These are phyloP conservation scores for Zasmidium cellare DNA, from an alignment of 2,329 filamentous ascomycete genomes.

Conservation along the genomic window DNA sequence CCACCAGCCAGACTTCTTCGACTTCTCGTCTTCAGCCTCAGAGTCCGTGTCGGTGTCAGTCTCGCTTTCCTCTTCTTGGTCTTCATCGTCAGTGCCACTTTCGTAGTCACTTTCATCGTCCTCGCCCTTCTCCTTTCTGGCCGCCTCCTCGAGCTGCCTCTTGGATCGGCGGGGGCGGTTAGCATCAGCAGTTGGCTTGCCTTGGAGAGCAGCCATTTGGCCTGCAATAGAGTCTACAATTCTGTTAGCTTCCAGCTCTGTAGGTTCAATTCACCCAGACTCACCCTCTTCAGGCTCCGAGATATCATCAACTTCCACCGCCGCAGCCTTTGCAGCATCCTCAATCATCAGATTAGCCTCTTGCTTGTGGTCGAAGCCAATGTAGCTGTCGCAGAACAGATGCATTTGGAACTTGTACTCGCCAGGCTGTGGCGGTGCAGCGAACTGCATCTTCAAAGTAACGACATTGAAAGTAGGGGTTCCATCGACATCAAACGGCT, in stretches of 20 bases:
- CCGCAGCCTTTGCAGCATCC: conserved; percentile 79
- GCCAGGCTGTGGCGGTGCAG: conserved; percentile 86
- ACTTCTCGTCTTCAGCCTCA: conserved; percentile 59
- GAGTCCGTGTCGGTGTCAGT: conserved; percentile 75
- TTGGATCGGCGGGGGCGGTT: conserved; percentile 20
- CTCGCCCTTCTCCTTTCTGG: conserved; percentile 27
- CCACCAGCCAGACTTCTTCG: conserved; percentile 18
- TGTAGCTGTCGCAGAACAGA: conserved; percentile 88
- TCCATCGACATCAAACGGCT: conserved; percentile 72
- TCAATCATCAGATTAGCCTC: conserved; percentile 88
- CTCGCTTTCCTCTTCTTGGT: conserved; percentile 38
- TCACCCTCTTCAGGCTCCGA: conserved; percentile 97
- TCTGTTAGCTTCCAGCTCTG: conserved; percentile 15
- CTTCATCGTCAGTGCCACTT: conserved; percentile 39
- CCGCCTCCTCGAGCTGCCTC: conserved; percentile 27
- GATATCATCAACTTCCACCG: conserved; percentile 76
- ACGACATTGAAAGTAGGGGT: conserved; percentile 93
- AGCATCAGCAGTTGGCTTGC: conserved; percentile 30
- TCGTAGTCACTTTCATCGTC: conserved; percentile 41
- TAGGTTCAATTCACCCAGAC: conserved; percentile 31
- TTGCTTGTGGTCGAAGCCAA: conserved; percentile 90
- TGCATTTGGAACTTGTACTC: conserved; percentile 96
- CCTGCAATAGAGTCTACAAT: conserved; percentile 39
- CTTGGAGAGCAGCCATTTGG: conserved; percentile 39
- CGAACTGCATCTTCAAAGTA: conserved; percentile 95